These are phyloP conservation scores for Sporisorium iseilematis-ciliati DNA, from an alignment of 1,284 basidiomycete species.

Conservation along the genomic window DNA sequence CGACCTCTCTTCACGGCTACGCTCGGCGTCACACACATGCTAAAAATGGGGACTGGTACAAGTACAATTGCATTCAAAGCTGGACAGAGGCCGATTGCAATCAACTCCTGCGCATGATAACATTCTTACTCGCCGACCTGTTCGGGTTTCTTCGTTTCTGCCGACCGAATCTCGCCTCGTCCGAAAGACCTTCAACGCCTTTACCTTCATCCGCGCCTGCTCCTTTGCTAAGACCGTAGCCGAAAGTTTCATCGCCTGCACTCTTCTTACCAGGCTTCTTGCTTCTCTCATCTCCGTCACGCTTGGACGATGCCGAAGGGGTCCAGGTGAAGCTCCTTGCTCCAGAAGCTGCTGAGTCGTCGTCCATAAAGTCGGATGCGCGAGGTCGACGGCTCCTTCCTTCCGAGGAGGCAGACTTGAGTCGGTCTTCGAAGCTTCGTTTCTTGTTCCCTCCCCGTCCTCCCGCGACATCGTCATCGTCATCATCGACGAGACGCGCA, in stretches of 20 bases:
- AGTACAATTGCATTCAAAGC: constrained; percentile 26
- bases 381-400: constrained; percentile 23
- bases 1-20: too few relatives aligned
- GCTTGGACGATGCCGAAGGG: constrained; percentile 31
- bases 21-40: not conserved
- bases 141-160: constrained; percentile 58
- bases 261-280: constrained; percentile 10
- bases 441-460: constrained; percentile 47
- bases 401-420: constrained; percentile 23
- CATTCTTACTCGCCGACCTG: constrained; percentile 66
- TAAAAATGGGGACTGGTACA: not conserved
- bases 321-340: constrained; percentile 55
- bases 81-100: too few relatives aligned
- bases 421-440: constrained; percentile 43
- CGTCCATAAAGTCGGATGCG: constrained; percentile 42
- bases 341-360: constrained; percentile 22
- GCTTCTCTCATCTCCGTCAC: constrained; percentile 17
- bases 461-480: constrained; percentile 32
- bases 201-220: constrained; percentile 65
- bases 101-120: constrained; percentile 50
- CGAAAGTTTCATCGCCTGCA: constrained; percentile 73
- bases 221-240: constrained; percentile 65
- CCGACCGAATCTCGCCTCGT: constrained; percentile 75
- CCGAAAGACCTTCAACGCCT: constrained; percentile 82
- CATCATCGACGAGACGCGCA: constrained; percentile 47